phyloP scores from a whole-genome alignment of 2,329 filamentous ascomycete genomes.

The Ophiostoma quercus region DNA sequence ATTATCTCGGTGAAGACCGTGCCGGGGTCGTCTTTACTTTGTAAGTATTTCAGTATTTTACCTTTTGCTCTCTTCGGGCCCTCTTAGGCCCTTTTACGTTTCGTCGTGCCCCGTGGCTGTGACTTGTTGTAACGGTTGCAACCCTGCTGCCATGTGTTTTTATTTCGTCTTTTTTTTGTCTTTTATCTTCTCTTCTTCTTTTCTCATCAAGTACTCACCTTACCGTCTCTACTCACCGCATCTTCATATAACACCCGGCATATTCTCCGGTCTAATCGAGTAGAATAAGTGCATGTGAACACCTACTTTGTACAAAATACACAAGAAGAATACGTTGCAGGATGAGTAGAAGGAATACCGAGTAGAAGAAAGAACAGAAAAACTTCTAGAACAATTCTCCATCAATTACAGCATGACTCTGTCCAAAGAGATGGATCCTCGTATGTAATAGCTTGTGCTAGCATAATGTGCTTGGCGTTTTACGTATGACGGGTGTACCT shows the following conservation, averaged over 20 bases:
- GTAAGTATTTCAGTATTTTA: no score
- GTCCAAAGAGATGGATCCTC: background rate
- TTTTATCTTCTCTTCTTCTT: background rate
- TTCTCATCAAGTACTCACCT: background rate
- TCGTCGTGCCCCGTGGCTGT: background rate
- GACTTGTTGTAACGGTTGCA: no score
- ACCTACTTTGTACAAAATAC: no score
- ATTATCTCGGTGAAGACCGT: no score
- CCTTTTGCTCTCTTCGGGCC: background rate
- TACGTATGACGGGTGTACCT: background rate
- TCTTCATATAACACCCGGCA: background rate
- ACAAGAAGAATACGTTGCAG: no score
- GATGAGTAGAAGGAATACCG: no score
- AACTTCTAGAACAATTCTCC: slow-evolving; percentile 4
- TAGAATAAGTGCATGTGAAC: background rate
- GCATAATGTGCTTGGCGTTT: background rate
- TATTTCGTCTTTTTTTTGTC: background rate
- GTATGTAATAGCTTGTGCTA: slow-evolving; percentile 7
- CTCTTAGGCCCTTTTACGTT: background rate
- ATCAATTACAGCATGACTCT: background rate
- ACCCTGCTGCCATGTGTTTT: background rate
- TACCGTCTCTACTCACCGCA: background rate
- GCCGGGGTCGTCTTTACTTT: no score
- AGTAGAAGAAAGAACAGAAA: no score
- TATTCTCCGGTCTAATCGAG: background rate